Percentiles rank a stretch among this genome's conserved stretches.
phyloP scores from a whole-genome alignment of 1,284 basidiomycete species.

The Boletellus dicymbophilus region DNA sequence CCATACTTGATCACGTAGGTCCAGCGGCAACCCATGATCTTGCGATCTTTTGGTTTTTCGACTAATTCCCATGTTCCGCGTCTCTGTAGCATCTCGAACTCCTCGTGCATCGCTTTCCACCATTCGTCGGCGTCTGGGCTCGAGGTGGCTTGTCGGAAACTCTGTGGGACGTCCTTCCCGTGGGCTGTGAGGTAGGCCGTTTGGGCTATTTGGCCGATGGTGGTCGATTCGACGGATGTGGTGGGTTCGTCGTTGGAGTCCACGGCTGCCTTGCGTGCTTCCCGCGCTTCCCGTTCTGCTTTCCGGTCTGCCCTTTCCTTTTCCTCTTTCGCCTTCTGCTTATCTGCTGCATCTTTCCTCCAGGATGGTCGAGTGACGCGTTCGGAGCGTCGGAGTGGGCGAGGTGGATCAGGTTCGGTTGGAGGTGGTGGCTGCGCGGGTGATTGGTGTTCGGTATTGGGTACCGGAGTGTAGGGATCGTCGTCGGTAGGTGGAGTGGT shows the following conservation, averaged over 20 bases:
- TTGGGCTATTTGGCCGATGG: neutral
- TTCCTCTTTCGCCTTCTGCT: neutral
- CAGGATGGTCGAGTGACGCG: neutral
- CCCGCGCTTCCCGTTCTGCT: neutral
- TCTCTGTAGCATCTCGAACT: conserved; percentile 23
- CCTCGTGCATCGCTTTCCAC: conserved; percentile 32
- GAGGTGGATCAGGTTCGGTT: too few relatives aligned
- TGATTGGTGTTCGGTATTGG: neutral
- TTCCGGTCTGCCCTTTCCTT: neutral
- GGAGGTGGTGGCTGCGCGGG: neutral
- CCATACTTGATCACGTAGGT: conserved; percentile 40
- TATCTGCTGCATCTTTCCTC: neutral
- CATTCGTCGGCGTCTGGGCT: conserved; percentile 19
- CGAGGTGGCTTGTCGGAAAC: neutral
- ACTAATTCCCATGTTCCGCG: conserved; percentile 29
- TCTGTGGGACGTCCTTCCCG: neutral
- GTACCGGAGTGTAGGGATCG: neutral
- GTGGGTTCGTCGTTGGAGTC: neutral
- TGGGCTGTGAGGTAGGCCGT: neutral
- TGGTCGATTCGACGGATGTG: neutral
- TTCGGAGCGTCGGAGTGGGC: neutral
- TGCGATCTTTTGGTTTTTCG: conserved; percentile 19
- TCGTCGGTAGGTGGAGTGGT: neutral
- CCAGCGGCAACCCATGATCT: conserved; percentile 34
- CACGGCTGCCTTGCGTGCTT: neutral